These are phyloP conservation scores for Zasmidium angulare DNA, from an alignment of 2,329 filamentous ascomycete species.

Conservation along the genomic window DNA sequence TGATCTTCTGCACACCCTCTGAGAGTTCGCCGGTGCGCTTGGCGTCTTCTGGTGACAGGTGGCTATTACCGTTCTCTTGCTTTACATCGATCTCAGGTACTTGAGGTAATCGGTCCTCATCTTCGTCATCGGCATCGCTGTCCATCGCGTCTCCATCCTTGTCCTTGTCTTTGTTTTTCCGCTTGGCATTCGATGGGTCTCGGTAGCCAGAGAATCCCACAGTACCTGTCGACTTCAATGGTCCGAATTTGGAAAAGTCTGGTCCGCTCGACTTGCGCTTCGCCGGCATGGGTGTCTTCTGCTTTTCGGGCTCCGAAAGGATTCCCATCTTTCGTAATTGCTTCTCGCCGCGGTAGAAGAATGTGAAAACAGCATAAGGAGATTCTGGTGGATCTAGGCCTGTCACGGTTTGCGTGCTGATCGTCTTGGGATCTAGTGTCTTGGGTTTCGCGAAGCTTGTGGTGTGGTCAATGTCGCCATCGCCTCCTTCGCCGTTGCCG, in stretches of 20 bases:
- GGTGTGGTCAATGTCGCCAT: constrained; percentile 89
- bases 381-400: constrained; percentile 95
- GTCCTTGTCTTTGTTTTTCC: constrained; percentile 55
- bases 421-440: constrained; percentile 91
- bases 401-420: constrained; percentile 98
- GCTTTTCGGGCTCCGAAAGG: constrained; percentile 60
- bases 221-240: constrained; percentile 81
- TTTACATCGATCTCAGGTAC: constrained; percentile 58
- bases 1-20: constrained; percentile 79
- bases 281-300: constrained; percentile 58
- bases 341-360: constrained; percentile 92
- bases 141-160: constrained; percentile 68
- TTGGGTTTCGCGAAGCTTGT: constrained; percentile 98
- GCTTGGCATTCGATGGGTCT: constrained; percentile 47
- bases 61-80: constrained; percentile 54
- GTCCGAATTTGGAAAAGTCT: constrained; percentile 81
- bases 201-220: constrained; percentile 89
- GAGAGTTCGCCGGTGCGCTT: constrained; percentile 72
- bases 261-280: constrained; percentile 78
- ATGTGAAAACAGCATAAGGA: constrained; percentile 95
- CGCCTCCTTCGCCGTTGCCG: constrained; percentile 61
- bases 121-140: constrained; percentile 71
- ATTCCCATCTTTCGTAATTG: constrained; percentile 98
- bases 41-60: constrained; percentile 67
- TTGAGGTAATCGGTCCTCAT: constrained; percentile 61